Evolutionary conservation across 176 grass and related monocot genomes (phyloP).

Genomic region (Oryza officinalis): DNA sequence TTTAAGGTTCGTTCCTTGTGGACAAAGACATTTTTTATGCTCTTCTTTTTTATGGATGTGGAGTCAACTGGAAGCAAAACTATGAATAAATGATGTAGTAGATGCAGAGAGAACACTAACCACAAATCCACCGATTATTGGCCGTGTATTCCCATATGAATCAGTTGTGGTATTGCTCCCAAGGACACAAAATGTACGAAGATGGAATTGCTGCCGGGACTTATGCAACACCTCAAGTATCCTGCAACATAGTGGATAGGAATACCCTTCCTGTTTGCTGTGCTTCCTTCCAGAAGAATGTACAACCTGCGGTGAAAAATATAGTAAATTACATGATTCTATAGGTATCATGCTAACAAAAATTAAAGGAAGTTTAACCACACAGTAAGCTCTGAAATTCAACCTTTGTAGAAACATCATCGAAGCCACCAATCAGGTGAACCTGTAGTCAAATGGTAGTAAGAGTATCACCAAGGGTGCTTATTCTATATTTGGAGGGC

Average conservation of each 20-base stretch:
- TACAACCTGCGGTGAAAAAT: constrained; percentile 37
- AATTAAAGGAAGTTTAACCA: constrained; percentile 20
- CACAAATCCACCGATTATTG: constrained; percentile 72
- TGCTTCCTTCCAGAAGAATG: constrained; percentile 41
- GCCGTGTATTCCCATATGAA: constrained; percentile 60
- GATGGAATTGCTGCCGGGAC: constrained; percentile 59
- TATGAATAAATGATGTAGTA: neutral
- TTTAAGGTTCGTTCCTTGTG: constrained; percentile 6
- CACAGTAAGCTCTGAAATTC: constrained; percentile 12
- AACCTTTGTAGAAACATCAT: constrained; percentile 76
- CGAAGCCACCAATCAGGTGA: constrained; percentile 74
- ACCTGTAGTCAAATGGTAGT: constrained; percentile 60
- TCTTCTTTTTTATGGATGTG: neutral
- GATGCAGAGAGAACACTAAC: constrained; percentile 55
- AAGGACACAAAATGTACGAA: constrained; percentile 70
- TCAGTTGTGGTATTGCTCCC: constrained; percentile 69
- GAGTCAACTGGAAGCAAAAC: constrained; percentile 2
- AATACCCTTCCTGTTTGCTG: constrained; percentile 59
- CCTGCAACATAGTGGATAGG: constrained; percentile 76
- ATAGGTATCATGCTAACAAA: neutral
- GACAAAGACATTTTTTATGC: neutral
- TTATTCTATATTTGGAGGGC: constrained; percentile 20
- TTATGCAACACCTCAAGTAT: constrained; percentile 67
- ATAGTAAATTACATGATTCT: constrained; percentile 16
- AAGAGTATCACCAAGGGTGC: constrained; percentile 27